These are phyloP conservation scores for Stygiomarasmius scandens DNA, from an alignment of 1,284 basidiomycete species.

Conservation along the genomic window DNA sequence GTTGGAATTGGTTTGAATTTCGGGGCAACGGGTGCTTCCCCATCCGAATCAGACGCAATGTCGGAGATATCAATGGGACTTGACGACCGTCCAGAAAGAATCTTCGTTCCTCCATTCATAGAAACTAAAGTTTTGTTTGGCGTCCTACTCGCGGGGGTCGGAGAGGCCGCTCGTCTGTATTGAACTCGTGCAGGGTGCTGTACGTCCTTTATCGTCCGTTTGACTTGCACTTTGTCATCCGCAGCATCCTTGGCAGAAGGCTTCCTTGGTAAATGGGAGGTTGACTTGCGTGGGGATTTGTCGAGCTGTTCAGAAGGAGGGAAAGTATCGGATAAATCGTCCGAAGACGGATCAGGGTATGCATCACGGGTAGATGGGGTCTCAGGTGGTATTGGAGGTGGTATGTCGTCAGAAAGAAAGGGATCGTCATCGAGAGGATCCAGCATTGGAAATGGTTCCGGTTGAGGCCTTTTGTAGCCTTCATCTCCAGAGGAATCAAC, in stretches of 20 bases:
- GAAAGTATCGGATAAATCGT: background rate
- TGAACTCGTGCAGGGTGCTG: slow-evolving; percentile 13
- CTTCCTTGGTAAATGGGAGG: slow-evolving; percentile 8
- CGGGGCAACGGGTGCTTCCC: background rate
- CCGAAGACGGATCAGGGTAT: slow-evolving; percentile 1
- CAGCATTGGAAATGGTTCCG: slow-evolving; percentile 2
- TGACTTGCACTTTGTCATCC: background rate
- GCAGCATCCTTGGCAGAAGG: background rate
- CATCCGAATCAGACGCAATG: background rate
- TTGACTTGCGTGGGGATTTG: slow-evolving; percentile 14
- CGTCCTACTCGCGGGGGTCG: slow-evolving; percentile 10
- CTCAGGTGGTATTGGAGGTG: slow-evolving; percentile 10
- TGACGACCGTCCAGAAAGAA: background rate
- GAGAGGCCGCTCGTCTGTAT: slow-evolving; percentile 6
- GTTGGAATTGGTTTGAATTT: background rate
- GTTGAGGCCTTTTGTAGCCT: background rate
- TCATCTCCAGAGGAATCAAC: background rate
- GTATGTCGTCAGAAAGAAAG: background rate
- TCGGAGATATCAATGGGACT: background rate
- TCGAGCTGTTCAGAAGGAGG: background rate
- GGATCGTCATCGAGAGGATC: background rate
- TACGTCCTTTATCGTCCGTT: slow-evolving; percentile 13
- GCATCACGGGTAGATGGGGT: slow-evolving; percentile 11
- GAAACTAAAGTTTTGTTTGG: background rate
- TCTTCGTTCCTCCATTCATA: background rate